Conservation (phyloP, 2,329 filamentous ascomycete species). For the Trichoderma asperellum region DNA sequence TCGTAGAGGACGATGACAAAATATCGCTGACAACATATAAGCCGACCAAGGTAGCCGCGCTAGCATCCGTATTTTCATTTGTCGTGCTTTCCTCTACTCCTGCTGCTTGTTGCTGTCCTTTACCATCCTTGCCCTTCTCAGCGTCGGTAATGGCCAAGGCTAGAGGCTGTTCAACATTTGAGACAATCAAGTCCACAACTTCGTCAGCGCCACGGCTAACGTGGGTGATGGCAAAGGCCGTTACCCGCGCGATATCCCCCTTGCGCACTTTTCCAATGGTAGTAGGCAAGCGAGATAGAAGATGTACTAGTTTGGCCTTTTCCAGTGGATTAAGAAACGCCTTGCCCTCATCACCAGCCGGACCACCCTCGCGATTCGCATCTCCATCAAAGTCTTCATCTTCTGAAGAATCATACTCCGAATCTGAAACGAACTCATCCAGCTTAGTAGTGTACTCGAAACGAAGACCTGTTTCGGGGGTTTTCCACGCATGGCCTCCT, state of each 20-base stretch:
- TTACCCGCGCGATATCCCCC: constrained; percentile 84
- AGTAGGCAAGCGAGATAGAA: constrained; percentile 81
- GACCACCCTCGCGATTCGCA: constrained; percentile 50
- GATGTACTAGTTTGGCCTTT: constrained; percentile 80
- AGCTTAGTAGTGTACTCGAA: constrained; percentile 81
- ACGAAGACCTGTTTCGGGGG: constrained; percentile 71
- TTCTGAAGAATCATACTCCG: constrained; percentile 84
- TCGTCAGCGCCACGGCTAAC: constrained; percentile 85
- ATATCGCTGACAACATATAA: constrained; percentile 81
- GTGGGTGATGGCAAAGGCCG: constrained; percentile 86
- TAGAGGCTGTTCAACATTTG: constrained; percentile 79
- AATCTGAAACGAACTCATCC: constrained; percentile 79
- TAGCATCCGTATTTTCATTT: constrained; percentile 62
- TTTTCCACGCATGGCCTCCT: constrained; percentile 74
- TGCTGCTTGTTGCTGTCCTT: constrained; percentile 36
- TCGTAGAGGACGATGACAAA: constrained; percentile 74
- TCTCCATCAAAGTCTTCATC: constrained; percentile 74
- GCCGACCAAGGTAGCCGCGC: constrained; percentile 74
- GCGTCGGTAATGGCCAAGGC: constrained; percentile 73
- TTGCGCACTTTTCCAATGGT: constrained; percentile 74
- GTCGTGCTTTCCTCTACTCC: constrained; percentile 44
- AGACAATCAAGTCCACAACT: constrained; percentile 84
- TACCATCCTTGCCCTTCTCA: constrained; percentile 48
- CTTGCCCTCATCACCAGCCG: constrained; percentile 53
- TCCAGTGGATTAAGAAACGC: constrained; percentile 80